Evolutionary conservation across 257 asterid genomes (phyloP), one percentile per base, ranked within the genome.

Genomic region (Scutellaria galericulata): DNA sequence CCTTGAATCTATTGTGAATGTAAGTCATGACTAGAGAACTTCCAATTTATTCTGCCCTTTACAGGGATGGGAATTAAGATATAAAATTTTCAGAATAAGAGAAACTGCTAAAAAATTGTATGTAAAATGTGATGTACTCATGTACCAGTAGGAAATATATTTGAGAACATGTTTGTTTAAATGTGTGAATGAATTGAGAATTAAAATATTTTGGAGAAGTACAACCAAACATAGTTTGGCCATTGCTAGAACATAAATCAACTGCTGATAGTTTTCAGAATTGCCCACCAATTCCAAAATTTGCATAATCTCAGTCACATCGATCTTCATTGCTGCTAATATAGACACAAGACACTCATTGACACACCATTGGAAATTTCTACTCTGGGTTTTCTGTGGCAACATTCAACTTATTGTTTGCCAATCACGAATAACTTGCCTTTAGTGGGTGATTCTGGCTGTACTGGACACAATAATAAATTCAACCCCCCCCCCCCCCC

Each of bases 1-100:
- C 63, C 57, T 58, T 59, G 46, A 9, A 8, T 37, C 20, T 15
- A 57, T 35, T 9, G 56, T 13, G 52, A 59, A 75, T 37, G 60
- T 18, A 22, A 35, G 39, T 12, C 68, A 46, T 22, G 15, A 37
- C 48, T 50, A 66, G 22, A 8, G 20, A 50, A 52, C 48, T 5
- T 3, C 24, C 45, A 18, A 5, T 45, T 66, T 27, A 20, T 7
- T 22, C 35, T 14, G 35, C 5, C 20, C 48, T n/a, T 64, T 31
- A 5, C 62, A 22, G 41, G 62, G 27, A 11, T 11, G 24, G 4
- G 5, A 31, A 31, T 31, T 31, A 31, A 31, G 10, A 56, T 9
- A 56, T 56, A 10, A 8, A 55, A 56, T 20, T 8, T 55, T 8
- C 14, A 22, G 5, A 56, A 7, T n/a, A 22, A 35, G 24, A 37